phyloP scores from a whole-genome alignment of 768 basidiomycete species.

The Myochromella boudieri region DNA sequence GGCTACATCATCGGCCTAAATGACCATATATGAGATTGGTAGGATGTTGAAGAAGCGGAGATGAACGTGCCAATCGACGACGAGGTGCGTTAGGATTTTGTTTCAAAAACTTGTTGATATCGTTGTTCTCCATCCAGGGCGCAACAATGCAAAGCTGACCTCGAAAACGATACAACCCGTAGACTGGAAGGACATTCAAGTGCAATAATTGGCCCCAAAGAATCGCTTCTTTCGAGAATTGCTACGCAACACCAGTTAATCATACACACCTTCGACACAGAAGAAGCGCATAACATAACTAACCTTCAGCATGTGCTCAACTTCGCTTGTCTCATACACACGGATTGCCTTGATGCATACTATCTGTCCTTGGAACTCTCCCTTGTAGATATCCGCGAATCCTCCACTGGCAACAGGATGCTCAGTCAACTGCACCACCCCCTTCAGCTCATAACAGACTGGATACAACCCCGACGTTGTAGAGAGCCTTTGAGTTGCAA shows the following conservation, averaged over 20 bases:
- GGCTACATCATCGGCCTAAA: slow-evolving; percentile 5
- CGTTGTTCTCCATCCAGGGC: slow-evolving; percentile 12
- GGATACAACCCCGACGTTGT: slow-evolving; percentile 2
- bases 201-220: slow-evolving; percentile 8
- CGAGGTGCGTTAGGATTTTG: not conserved
- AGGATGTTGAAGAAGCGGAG: not conserved
- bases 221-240: slow-evolving; percentile 6
- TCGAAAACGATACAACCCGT: slow-evolving; percentile 5
- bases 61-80: not conserved
- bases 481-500: slow-evolving; percentile 5
- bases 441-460: not conserved
- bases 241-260: not conserved
- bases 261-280: not conserved
- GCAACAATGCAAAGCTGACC: slow-evolving; percentile 4
- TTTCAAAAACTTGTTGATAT: slow-evolving; percentile 6
- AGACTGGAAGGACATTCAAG: slow-evolving; percentile 7
- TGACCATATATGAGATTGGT: not conserved
- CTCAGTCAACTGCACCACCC: not conserved
- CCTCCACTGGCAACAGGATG: slow-evolving; percentile 4
- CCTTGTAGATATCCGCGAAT: slow-evolving; percentile 9
- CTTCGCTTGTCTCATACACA: not conserved
- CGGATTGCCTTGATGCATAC: not conserved
- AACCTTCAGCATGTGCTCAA: not conserved
- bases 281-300: not conserved
- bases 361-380: not conserved